Conservation (phyloP, 2,329 filamentous ascomycete genomes). For the Magnaporthiopsis poae region DNA sequence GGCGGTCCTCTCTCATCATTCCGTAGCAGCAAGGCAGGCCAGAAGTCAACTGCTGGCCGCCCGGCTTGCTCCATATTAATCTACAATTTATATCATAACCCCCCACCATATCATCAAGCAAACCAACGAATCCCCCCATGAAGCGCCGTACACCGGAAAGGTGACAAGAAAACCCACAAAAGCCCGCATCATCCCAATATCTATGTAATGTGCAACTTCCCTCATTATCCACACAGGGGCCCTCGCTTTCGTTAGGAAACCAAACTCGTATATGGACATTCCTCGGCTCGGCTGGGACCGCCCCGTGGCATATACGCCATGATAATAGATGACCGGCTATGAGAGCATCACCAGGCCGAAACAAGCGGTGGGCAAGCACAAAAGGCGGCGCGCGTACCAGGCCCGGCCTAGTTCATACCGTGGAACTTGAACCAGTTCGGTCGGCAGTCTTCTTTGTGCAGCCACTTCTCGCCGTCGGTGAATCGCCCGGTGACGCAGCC, state of each 20-base stretch:
- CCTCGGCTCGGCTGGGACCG: neutral
- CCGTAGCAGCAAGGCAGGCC: neutral
- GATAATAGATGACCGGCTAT: neutral
- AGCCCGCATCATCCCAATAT: neutral
- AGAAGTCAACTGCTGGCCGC: neutral
- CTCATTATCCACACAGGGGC: neutral
- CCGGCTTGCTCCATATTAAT: neutral
- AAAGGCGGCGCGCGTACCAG: constrained; percentile 14
- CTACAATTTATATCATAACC: neutral
- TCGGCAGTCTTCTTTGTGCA: constrained; percentile 85
- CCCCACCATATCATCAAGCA: neutral
- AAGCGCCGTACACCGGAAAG: neutral
- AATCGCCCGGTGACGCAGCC: constrained; percentile 80
- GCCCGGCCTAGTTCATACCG: constrained; percentile 53
- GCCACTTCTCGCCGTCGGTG: constrained; percentile 76
- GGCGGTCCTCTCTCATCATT: neutral
- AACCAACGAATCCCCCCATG: neutral
- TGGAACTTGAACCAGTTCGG: constrained; percentile 96
- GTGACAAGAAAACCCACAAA: neutral
- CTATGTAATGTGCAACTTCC: neutral
- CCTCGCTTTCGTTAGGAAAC: neutral
- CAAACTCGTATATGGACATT: neutral
- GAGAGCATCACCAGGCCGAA: neutral
- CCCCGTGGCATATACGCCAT: neutral
- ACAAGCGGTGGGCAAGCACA: neutral